Base-by-base conservation (phyloP, 192 early-diverging fungal genomes). In the Backusella parvicylindrica region DNA sequence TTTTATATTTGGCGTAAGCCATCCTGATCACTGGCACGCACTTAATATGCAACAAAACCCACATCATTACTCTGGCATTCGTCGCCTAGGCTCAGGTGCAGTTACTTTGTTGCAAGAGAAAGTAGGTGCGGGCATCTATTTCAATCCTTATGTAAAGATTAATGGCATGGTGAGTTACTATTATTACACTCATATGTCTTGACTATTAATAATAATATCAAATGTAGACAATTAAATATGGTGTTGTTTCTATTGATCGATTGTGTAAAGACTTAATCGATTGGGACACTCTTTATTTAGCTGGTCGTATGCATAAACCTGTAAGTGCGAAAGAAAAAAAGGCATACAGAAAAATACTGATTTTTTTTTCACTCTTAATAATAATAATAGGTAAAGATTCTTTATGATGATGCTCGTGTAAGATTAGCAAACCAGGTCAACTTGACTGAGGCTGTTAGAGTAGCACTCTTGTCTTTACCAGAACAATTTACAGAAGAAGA, bases 221-320 rank as follows among this genome's bases (percentile, higher is more conserved):
- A 30, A 31, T 13, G 9, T 78, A 94, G 89, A 68, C 84, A 64
- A 86, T 98, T 73, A 99, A 99, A 79, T 99, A 99, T 81, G 98
- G 98, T 11, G 98, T 99, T 16, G 92, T 98, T 23, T 94, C 94
- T 4, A 94, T 98, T 80, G 92, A 97, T 77, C 85, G 84, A 23
- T 82, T 99, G 23, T 91, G 92, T 72, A 87, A 87, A 76, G 98
- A 99, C 75, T 78, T 99, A 53, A 82, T 92, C 36, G 92, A 98
- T 83, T 99, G 98, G 98, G 93, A 96, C 66, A 92, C 94, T 3
- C 83, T 99, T 71, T 99, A 99, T 81, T 75, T 99, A 6, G 95
- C 98, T 5, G 98, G 98, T 2, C 90, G 98, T 56, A 90, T 99
- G 88, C 97, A 99, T 71, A 99, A 99, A 77, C 98, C 98, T 9